phyloP scores from a whole-genome alignment of 257 asterid species.

The Solanum arcanum region DNA sequence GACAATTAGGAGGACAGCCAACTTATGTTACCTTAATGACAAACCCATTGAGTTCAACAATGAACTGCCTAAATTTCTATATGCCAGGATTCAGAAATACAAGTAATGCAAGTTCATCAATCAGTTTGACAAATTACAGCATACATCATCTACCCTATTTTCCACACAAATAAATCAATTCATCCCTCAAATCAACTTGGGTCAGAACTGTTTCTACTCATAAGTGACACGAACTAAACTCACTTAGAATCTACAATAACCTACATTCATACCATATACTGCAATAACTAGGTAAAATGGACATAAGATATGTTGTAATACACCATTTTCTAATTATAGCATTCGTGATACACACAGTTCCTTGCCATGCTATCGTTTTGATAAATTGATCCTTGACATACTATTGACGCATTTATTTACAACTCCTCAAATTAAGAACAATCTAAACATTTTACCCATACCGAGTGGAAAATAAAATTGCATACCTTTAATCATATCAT shows the following conservation, averaged over 20 bases:
- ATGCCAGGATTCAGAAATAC: not conserved
- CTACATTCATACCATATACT: not conserved
- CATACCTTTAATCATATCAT: not conserved
- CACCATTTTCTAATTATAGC: not conserved
- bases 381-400: not conserved
- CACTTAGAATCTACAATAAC: not conserved
- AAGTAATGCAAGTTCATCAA: not conserved
- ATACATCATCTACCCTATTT: not conserved
- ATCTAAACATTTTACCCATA: not conserved
- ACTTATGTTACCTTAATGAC: not conserved
- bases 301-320: not conserved
- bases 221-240: not conserved
- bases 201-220: not conserved
- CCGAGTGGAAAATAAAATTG: not conserved
- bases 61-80: not conserved
- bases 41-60: not conserved
- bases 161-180: not conserved
- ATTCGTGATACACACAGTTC: not conserved
- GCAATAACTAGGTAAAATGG: not conserved
- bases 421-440: not conserved
- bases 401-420: not conserved
- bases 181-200: not conserved
- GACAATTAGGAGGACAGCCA: not conserved
- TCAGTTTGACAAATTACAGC: not conserved
- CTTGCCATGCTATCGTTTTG: not conserved